Percentiles rank a stretch among this genome's conserved stretches.
phyloP scores from a whole-genome alignment of 345 rosid species.

The Linum lewisii region DNA sequence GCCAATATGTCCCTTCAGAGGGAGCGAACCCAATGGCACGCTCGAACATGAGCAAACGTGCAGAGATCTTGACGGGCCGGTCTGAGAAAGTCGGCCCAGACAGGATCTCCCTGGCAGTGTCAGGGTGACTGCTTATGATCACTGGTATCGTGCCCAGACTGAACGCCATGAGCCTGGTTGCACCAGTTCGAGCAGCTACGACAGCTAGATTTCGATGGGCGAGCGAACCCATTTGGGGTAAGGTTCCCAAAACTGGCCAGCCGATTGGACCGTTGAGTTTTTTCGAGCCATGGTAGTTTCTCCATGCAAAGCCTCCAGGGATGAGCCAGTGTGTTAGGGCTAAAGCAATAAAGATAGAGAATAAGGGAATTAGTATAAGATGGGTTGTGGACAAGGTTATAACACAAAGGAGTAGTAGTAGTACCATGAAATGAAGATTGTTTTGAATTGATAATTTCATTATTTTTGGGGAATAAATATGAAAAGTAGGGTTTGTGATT shows the following conservation, averaged over 20 bases:
- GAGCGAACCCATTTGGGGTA: slow-evolving; percentile 46
- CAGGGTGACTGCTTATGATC: slow-evolving; percentile 49
- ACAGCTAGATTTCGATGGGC: slow-evolving; percentile 52
- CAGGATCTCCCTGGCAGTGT: slow-evolving; percentile 54
- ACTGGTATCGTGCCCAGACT: slow-evolving; percentile 41
- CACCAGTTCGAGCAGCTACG: slow-evolving; percentile 32
- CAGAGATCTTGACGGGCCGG: slow-evolving; percentile 55
- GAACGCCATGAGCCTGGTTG: slow-evolving; percentile 47
- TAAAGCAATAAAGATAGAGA: slow-evolving; percentile 16
- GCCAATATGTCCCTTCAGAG: slow-evolving; percentile 46
- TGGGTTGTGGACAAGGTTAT: slow-evolving; percentile 10
- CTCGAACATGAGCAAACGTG: slow-evolving; percentile 49
- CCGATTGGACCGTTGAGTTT: slow-evolving; percentile 43
- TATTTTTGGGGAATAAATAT: not conserved
- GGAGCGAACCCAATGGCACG: slow-evolving; percentile 72
- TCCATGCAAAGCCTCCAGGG: slow-evolving; percentile 72
- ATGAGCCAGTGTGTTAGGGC: slow-evolving; percentile 28
- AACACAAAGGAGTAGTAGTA: slow-evolving; percentile 6
- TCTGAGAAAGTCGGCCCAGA: slow-evolving; percentile 36
- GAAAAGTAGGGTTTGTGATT: not conserved
- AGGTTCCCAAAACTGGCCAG: slow-evolving; percentile 41
- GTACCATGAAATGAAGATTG: slow-evolving; percentile 8
- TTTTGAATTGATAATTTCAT: slow-evolving; percentile 22
- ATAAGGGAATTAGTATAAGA: slow-evolving; percentile 12
- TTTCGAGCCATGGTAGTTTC: slow-evolving; percentile 22